Evolutionary conservation across 148 eudicot species (phyloP).

Genomic region (Rhododendron ovatum): DNA sequence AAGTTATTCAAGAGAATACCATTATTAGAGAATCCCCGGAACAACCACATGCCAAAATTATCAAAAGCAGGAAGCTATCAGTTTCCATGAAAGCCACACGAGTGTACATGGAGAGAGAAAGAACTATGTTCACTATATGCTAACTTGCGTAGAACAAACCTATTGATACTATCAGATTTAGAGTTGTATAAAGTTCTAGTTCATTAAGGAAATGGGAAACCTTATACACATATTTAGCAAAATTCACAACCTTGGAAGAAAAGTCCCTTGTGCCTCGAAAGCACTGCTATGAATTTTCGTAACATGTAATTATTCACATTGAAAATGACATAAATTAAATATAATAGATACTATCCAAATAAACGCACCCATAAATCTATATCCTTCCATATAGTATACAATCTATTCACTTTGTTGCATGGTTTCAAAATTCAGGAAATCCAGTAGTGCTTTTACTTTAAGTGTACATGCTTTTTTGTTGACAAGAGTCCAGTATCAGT

Average conservation of each 20-base stretch:
- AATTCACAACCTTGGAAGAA: neutral
- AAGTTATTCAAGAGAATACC: neutral
- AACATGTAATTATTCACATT: neutral
- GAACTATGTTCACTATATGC: neutral
- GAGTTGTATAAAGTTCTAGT: neutral
- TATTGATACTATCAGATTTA: neutral
- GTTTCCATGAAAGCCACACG: neutral
- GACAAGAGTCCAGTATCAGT: neutral
- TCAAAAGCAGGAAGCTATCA: neutral
- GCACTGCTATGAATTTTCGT: neutral
- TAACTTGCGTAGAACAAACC: neutral
- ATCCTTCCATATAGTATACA: neutral
- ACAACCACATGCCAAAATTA: neutral
- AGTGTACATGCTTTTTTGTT: neutral
- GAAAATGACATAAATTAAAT: neutral
- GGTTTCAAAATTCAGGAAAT: neutral
- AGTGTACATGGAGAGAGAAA: constrained; percentile 1
- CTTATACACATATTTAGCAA: neutral
- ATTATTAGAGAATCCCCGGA: neutral
- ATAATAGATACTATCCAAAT: neutral
- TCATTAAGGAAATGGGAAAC: neutral
- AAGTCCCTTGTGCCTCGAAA: neutral
- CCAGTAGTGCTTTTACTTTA: neutral
- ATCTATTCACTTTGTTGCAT: neutral
- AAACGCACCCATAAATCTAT: neutral